phyloP scores from a whole-genome alignment of 2,329 filamentous ascomycete genomes.

The Coniosporium tulheliwenetii region DNA sequence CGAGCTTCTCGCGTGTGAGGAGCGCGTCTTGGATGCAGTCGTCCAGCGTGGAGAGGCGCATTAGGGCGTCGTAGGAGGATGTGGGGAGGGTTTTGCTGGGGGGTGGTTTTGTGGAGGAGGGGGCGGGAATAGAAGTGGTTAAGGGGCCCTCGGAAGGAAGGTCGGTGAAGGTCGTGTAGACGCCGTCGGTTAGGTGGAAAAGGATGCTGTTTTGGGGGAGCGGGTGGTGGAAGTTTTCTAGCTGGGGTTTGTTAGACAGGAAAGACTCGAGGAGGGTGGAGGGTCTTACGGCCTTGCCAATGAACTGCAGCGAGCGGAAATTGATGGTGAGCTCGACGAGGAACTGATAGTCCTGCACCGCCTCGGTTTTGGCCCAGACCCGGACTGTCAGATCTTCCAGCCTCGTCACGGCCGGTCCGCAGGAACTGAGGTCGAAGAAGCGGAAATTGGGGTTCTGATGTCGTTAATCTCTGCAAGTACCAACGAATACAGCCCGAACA shows the following conservation, averaged over 20 bases:
- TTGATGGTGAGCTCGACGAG: slow-evolving; percentile 60
- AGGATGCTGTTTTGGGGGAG: slow-evolving; percentile 71
- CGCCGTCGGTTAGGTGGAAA: slow-evolving; percentile 72
- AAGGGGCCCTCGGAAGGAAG: slow-evolving; percentile 26
- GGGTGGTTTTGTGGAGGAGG: slow-evolving; percentile 15
- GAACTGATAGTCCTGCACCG: slow-evolving; percentile 40
- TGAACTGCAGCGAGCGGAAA: slow-evolving; percentile 58
- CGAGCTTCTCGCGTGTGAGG: slow-evolving; percentile 56
- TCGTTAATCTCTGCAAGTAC: too few relatives aligned
- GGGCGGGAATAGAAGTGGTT: too few relatives aligned
- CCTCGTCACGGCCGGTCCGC: slow-evolving; percentile 49
- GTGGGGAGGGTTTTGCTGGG: slow-evolving; percentile 38
- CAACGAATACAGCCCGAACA: too few relatives aligned
- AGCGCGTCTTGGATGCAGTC: slow-evolving; percentile 84
- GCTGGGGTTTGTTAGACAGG: slow-evolving; percentile 8
- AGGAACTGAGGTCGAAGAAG: slow-evolving; percentile 59
- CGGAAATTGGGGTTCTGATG: slow-evolving; percentile 68
- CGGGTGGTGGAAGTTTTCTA: slow-evolving; percentile 50
- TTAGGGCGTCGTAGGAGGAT: slow-evolving; percentile 74
- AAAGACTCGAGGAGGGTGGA: neutral
- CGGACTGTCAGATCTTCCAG: slow-evolving; percentile 49
- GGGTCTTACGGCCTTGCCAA: slow-evolving; percentile 43
- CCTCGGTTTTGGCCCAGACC: slow-evolving; percentile 53
- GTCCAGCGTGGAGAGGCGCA: slow-evolving; percentile 77
- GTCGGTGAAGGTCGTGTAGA: slow-evolving; percentile 63